Conservation (phyloP, 2,329 filamentous ascomycete species). For the Dothidotthia symphoricarpi region DNA sequence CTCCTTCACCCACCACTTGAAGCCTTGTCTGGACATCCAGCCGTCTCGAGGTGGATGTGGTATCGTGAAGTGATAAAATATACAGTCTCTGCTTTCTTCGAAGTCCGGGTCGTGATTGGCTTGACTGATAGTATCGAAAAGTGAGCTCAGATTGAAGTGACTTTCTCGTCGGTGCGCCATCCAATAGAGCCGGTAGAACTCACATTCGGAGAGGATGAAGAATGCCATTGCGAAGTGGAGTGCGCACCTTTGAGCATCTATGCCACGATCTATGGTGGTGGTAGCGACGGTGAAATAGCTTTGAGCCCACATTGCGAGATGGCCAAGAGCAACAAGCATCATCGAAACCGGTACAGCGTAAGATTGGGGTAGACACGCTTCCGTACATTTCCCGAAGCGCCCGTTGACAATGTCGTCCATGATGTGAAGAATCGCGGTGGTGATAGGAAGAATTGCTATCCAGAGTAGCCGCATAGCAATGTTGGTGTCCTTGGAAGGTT, state of each 20-base stretch:
- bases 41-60: not conserved
- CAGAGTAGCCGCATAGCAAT: not conserved
- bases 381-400: not conserved
- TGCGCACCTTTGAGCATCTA: not conserved
- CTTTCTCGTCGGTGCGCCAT: conserved; percentile 1
- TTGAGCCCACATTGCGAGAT: not conserved
- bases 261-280: not conserved
- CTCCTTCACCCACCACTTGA: not conserved
- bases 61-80: not conserved
- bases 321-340: not conserved
- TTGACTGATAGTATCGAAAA: not conserved
- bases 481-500: not conserved
- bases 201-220: not conserved
- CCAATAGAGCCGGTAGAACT: not conserved
- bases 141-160: not conserved
- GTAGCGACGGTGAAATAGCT: not conserved
- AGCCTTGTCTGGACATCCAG: not conserved
- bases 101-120: not conserved
- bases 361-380: not conserved
- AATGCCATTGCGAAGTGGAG: conserved; percentile 1
- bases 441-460: not conserved
- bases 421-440: not conserved
- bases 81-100: not conserved
- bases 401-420: not conserved
- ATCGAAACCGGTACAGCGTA: not conserved